Evolutionary conservation across 1,139 yeast species (phyloP).

Genomic region (Kodamaea anthophila): DNA sequence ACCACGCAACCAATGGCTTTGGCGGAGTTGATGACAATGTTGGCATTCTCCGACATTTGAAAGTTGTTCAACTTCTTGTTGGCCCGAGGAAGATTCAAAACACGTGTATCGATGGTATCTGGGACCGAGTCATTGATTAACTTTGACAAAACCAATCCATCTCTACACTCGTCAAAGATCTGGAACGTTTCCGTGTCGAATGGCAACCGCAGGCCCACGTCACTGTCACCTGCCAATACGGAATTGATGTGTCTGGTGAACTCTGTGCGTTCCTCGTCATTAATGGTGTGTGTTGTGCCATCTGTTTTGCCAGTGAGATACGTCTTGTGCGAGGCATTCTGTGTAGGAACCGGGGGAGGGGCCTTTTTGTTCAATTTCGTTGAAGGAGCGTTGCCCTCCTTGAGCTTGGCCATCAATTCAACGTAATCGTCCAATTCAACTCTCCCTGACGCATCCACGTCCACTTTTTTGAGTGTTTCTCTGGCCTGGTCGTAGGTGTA

Average conservation of each 20-base stretch:
- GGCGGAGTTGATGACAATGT: constrained; percentile 95
- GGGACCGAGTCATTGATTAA: constrained; percentile 97
- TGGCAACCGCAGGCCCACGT: constrained; percentile 80
- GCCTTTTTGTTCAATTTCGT: constrained; percentile 14
- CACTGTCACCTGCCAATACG: constrained; percentile 84
- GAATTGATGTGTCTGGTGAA: constrained; percentile 94
- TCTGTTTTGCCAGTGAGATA: constrained; percentile 74
- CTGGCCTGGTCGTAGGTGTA: constrained; percentile 89
- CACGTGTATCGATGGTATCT: constrained; percentile 97
- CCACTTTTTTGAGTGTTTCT: constrained; percentile 83
- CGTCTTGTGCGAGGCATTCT: constrained; percentile 59
- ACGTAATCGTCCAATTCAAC: constrained; percentile 96
- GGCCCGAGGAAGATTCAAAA: constrained; percentile 73
- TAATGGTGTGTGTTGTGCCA: constrained; percentile 95
- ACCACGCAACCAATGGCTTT: constrained; percentile 98
- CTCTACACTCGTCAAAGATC: constrained; percentile 93
- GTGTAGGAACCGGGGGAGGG: constrained; percentile 39
- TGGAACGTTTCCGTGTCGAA: constrained; percentile 93
- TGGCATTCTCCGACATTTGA: constrained; percentile 95
- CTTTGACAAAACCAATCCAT: constrained; percentile 87
- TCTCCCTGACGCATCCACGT: constrained; percentile 94
- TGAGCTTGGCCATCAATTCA: constrained; percentile 70
- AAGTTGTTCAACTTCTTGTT: constrained; percentile 83
- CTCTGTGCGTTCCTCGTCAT: constrained; percentile 94
- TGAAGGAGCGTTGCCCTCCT: constrained; percentile 33